Conservation (phyloP, 306 rosid species). For the Chamaecrista fasciculata region DNA sequence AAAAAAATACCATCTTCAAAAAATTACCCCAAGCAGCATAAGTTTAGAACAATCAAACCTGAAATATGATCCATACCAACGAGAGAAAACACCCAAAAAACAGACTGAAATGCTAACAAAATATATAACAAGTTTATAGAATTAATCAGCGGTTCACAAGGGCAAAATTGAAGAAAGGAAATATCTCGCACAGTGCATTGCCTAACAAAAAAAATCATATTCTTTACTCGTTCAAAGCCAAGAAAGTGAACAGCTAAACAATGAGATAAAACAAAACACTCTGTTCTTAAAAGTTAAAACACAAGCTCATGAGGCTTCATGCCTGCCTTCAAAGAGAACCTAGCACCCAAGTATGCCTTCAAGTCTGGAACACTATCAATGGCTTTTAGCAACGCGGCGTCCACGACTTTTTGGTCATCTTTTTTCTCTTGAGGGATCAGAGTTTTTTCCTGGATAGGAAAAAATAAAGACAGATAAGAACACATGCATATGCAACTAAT, state of each 20-base stretch:
- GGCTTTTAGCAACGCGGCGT: constrained; percentile 52
- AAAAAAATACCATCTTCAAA: no score
- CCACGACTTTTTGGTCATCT: constrained; percentile 76
- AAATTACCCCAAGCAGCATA: no score
- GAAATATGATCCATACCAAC: no score
- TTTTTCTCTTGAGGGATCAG: constrained; percentile 71
- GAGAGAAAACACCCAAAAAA: no score
- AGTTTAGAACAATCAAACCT: no score
- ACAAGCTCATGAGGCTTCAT: constrained; percentile 19
- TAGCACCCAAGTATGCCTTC: constrained; percentile 68
- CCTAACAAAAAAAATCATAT: constrained; percentile 15
- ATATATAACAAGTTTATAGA: neutral
- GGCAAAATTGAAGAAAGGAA: constrained; percentile 19
- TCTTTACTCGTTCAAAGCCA: constrained; percentile 2
- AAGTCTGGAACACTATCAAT: constrained; percentile 67
- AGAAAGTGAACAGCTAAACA: no score
- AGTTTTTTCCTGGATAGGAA: constrained; percentile 55
- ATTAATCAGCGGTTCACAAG: neutral
- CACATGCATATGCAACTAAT: neutral
- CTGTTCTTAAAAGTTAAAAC: no score
- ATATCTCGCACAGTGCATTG: neutral
- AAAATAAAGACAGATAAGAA: neutral
- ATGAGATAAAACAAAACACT: no score
- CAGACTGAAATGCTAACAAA: neutral
- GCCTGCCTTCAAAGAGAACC: constrained; percentile 39